Percentiles rank a stretch among this genome's conserved stretches.
phyloP scores from a whole-genome alignment of 495 filamentous ascomycete species.

The Penicillium goetzii region DNA sequence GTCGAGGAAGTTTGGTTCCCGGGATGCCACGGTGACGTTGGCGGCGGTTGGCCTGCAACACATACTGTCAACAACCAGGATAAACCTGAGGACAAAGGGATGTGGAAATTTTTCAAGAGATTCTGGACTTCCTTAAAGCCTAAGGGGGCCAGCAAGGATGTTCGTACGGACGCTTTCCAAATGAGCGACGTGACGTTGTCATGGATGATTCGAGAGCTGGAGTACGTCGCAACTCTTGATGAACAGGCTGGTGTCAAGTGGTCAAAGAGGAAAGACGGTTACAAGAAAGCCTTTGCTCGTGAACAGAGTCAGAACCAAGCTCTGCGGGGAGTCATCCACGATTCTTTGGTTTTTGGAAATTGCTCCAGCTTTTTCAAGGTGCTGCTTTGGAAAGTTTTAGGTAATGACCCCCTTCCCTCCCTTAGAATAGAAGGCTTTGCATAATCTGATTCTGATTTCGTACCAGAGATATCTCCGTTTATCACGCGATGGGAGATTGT shows the following conservation, averaged over 20 bases:
- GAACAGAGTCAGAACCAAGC: not conserved
- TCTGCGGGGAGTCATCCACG: not conserved
- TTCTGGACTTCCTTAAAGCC: slow-evolving; percentile 1
- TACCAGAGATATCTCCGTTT: not conserved
- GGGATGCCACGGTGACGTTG: slow-evolving; percentile 48
- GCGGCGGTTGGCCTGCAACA: slow-evolving; percentile 34
- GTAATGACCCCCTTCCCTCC: not conserved
- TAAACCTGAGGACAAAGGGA: not conserved
- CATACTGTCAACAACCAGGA: not conserved
- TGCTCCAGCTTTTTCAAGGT: slow-evolving; percentile 6
- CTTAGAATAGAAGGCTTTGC: not conserved
- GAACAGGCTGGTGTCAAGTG: not conserved
- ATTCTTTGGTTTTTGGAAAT: not conserved
- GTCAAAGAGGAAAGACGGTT: not conserved
- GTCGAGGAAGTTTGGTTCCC: slow-evolving; percentile 47
- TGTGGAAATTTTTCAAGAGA: not conserved
- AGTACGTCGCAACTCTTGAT: not conserved
- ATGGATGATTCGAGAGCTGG: slow-evolving; percentile 1
- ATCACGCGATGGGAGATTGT: not conserved
- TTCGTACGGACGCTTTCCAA: not conserved
- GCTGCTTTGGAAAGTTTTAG: not conserved
- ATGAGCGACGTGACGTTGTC: slow-evolving; percentile 1
- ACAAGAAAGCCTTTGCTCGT: not conserved
- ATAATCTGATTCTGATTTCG: not conserved
- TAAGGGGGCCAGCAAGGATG: not conserved